Evolutionary conservation across 768 basidiomycete genomes (phyloP), one percentile per base, ranked within the genome.

Genomic region (Tylopilus vinaceipallidus): DNA sequence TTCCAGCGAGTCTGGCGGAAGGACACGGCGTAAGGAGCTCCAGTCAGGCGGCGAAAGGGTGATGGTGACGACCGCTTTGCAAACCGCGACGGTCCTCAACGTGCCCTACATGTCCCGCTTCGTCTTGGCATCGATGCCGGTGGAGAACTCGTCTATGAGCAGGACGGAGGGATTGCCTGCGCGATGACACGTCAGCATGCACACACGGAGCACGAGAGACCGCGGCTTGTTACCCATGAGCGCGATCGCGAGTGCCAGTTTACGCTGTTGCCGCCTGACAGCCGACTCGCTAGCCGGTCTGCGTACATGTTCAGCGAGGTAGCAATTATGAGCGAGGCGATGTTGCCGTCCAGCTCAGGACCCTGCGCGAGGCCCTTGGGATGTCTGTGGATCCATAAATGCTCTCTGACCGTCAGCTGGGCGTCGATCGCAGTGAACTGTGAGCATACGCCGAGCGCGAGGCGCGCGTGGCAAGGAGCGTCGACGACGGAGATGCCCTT

Each of bases 61-160:
- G 1, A 85, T 87, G 45, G 88, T 81, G 29, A 87, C 73, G 8
- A 88, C 78, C 4, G 84, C 83, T 60, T 89, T 88, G 13, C 83
- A 85, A 2, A 74, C 70, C 0, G 83, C 77, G 4, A 87, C 82
- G 24, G 74, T 77, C 47, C 83, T 73, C 47, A 91, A 71, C 0
- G 85, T 88, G 14, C 71, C 70, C 89, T 88, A 91, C 83, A 91
- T 88, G 24, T 90, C 86, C 29, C 89, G 73, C 66, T 90, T 91
- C 75, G 83, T 89, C 65, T 83, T 88, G 7, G 88, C 84, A 61
- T 90, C 89, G 41, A 91, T 81, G 6, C 89, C 89, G 3, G 87
- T 88, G 6, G 86, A 88, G 64, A 88, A 91, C 60, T 91, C 88
- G 53, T 91, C 89, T 39, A 91, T 89, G 19, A 91, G 75, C 3